These are phyloP conservation scores for Yarrowia bubula DNA, from an alignment of 805 yeast species.

Conservation along the genomic window DNA sequence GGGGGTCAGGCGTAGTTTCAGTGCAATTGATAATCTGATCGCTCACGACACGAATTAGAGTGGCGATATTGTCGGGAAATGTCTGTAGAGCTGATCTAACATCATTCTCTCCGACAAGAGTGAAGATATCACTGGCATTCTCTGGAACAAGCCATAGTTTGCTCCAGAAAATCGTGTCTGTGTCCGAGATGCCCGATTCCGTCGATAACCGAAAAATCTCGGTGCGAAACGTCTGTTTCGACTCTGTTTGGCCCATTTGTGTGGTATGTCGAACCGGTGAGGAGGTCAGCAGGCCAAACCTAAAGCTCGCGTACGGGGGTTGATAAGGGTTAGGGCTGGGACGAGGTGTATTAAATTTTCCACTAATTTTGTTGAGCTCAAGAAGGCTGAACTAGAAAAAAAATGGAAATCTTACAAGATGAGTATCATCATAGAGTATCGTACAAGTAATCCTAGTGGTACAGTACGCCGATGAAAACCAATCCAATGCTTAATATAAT, in stretches of 20 bases:
- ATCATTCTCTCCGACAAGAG: neutral
- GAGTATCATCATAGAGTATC: neutral
- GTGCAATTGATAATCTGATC: neutral
- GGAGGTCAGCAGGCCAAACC: neutral
- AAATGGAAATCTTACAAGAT: neutral
- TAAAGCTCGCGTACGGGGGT: neutral
- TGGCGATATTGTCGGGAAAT: conserved; percentile 11
- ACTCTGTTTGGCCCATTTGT: conserved; percentile 20
- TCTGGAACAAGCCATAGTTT: conserved; percentile 19
- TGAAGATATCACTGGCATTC: conserved; percentile 7
- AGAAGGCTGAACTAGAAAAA: neutral
- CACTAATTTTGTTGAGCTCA: no score
- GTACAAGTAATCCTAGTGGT: neutral
- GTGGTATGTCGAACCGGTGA: neutral
- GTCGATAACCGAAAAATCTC: conserved; percentile 14
- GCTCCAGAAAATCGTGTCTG: conserved; percentile 13
- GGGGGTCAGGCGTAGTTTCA: neutral
- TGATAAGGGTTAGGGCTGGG: conserved; percentile 2
- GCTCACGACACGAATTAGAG: neutral
- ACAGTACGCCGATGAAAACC: neutral
- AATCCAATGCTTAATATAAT: neutral
- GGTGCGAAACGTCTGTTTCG: conserved; percentile 25
- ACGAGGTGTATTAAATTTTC: no score
- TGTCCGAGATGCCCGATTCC: neutral
- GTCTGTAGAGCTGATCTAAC: neutral